Conservation (phyloP, 768 basidiomycete genomes). For the Cystofilobasidium bisporidii region DNA sequence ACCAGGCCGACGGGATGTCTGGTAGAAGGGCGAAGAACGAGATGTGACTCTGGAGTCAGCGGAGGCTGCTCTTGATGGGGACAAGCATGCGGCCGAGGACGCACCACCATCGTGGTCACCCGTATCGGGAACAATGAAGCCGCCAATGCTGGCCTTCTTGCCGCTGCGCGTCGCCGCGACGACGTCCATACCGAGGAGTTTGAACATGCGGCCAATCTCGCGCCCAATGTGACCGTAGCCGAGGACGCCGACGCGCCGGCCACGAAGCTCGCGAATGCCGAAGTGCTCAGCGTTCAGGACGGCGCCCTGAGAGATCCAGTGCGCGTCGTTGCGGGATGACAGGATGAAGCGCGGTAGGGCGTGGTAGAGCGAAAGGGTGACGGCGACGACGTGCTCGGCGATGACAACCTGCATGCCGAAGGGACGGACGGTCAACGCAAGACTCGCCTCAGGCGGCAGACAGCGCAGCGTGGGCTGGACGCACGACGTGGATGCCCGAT, state of each 20-base stretch:
- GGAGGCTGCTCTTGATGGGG: neutral
- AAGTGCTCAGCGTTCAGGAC: slow-evolving; percentile 12
- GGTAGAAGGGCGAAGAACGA: no score
- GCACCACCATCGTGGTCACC: slow-evolving; percentile 30
- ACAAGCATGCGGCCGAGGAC: neutral
- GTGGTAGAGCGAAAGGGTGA: slow-evolving; percentile 27
- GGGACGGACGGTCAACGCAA: no score
- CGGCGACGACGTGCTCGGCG: slow-evolving; percentile 28
- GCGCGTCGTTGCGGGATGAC: neutral
- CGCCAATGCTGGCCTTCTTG: slow-evolving; percentile 23
- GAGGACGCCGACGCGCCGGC: slow-evolving; percentile 28
- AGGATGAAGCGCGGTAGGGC: slow-evolving; percentile 28
- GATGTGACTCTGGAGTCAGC: no score
- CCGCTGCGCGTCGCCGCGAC: slow-evolving; percentile 28
- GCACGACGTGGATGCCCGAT: slow-evolving; percentile 29
- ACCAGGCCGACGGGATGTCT: slow-evolving; percentile 30
- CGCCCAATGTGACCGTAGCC: slow-evolving; percentile 32
- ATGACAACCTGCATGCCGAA: slow-evolving; percentile 23
- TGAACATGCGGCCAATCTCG: slow-evolving; percentile 29
- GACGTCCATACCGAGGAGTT: slow-evolving; percentile 29
- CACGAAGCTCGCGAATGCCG: slow-evolving; percentile 29
- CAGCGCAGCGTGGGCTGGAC: no score
- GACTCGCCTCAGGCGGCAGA: no score
- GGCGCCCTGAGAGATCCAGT: slow-evolving; percentile 1
- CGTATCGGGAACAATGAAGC: slow-evolving; percentile 26